Percentiles rank a stretch among this genome's conserved stretches.
These are phyloP conservation scores for Termitomyces bulborhizus DNA, from an alignment of 768 basidiomycete genomes.

Conservation along the genomic window DNA sequence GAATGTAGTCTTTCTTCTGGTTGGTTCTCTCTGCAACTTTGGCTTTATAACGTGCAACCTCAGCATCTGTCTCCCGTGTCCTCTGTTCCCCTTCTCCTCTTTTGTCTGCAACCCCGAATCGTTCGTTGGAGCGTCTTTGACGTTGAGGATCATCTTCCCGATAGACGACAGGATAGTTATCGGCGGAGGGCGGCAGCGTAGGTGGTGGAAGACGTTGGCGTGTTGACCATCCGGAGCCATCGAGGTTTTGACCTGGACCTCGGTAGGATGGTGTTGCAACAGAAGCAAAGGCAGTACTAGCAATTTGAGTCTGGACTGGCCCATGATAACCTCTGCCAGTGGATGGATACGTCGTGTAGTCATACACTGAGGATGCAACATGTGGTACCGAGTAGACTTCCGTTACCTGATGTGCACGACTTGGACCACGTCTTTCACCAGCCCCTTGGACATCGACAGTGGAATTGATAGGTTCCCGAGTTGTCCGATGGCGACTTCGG, in stretches of 20 bases:
- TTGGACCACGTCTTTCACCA: constrained; percentile 23
- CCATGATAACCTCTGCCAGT: constrained; percentile 3
- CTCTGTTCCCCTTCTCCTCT: neutral
- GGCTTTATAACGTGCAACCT: neutral
- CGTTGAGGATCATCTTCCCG: neutral
- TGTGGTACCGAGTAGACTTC: constrained; percentile 2
- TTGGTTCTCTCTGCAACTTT: constrained; percentile 8
- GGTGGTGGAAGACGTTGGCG: neutral
- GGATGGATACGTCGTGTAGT: constrained; percentile 10
- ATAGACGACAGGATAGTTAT: neutral
- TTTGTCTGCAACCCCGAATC: neutral
- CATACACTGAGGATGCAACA: constrained; percentile 3
- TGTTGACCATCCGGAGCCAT: neutral
- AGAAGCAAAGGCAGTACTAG: neutral
- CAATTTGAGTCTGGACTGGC: neutral
- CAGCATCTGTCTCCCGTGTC: neutral
- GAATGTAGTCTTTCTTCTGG: constrained; percentile 8
- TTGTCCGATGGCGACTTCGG: constrained; percentile 20
- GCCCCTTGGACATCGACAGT: constrained; percentile 16
- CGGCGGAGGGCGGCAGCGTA: neutral
- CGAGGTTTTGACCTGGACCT: neutral
- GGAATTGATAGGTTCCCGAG: constrained; percentile 12
- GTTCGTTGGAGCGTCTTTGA: neutral
- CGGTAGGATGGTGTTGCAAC: neutral
- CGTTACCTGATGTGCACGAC: constrained; percentile 18